These are phyloP conservation scores for Davidsoniella neocaledoniae DNA, from an alignment of 2,329 filamentous ascomycete genomes.

Conservation along the genomic window DNA sequence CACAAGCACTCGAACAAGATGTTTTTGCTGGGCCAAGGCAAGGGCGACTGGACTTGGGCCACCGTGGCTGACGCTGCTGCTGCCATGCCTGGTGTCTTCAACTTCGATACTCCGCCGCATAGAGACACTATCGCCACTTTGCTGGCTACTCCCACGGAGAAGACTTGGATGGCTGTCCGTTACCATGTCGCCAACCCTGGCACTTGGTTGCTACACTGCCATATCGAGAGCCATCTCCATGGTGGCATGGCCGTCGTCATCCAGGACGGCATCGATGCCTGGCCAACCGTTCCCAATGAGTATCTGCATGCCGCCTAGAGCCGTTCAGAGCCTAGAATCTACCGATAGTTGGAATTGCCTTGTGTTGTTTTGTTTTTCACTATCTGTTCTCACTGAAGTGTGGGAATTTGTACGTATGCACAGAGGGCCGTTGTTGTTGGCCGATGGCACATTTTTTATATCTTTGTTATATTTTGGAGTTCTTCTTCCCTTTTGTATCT, in stretches of 20 bases:
- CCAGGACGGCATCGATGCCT: slow-evolving; percentile 28
- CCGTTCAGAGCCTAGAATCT: too few relatives aligned
- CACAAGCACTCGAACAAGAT: slow-evolving; percentile 49
- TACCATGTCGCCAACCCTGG: slow-evolving; percentile 37
- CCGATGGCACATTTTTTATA: too few relatives aligned
- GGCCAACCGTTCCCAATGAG: slow-evolving; percentile 25
- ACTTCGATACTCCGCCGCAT: slow-evolving; percentile 36
- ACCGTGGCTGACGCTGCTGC: slow-evolving; percentile 34
- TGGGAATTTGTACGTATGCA: neutral
- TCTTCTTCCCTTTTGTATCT: too few relatives aligned
- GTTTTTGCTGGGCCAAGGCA: slow-evolving; percentile 36
- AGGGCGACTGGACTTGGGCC: slow-evolving; percentile 32
- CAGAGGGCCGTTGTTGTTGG: neutral
- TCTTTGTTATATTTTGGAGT: too few relatives aligned
- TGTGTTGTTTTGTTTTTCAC: neutral
- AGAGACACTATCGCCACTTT: slow-evolving; percentile 25
- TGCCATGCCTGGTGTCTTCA: slow-evolving; percentile 33
- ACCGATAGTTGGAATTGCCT: too few relatives aligned
- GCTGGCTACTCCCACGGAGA: neutral
- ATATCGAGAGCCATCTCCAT: slow-evolving; percentile 34
- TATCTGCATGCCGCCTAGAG: slow-evolving; percentile 16
- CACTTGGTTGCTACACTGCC: slow-evolving; percentile 38
- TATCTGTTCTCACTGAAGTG: too few relatives aligned
- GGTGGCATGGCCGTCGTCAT: slow-evolving; percentile 40
- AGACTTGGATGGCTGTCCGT: slow-evolving; percentile 31